phyloP scores from a whole-genome alignment of 805 yeast species.

The Wickerhamomyces alni region DNA sequence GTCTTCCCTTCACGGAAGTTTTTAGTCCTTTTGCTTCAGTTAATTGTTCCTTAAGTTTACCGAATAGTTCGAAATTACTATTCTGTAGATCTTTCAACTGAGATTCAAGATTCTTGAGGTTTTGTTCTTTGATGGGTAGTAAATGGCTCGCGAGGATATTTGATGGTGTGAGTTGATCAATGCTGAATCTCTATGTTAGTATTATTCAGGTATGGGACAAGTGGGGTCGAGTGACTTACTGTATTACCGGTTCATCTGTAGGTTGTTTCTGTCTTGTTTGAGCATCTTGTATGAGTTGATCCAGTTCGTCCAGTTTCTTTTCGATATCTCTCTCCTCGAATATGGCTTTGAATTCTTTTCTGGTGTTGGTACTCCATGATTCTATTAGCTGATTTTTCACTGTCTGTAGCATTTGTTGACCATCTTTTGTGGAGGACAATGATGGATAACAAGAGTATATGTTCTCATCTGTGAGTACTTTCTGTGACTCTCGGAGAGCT shows the following conservation, averaged over 20 bases:
- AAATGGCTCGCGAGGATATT: constrained; percentile 18
- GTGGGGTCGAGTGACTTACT: neutral
- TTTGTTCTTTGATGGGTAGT: constrained; percentile 18
- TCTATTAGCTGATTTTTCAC: constrained; percentile 42
- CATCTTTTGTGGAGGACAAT: constrained; percentile 35
- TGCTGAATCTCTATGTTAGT: neutral
- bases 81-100: constrained; percentile 11
- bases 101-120: constrained; percentile 9
- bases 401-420: constrained; percentile 34
- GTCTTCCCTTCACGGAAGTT: constrained; percentile 3
- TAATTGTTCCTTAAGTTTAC: constrained; percentile 9
- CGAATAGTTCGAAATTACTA: constrained; percentile 8
- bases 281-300: constrained; percentile 37
- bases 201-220: too few species aligned
- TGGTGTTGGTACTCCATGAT: constrained; percentile 38
- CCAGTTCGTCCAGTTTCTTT: constrained; percentile 35
- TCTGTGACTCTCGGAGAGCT: constrained; percentile 48
- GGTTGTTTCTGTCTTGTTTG: constrained; percentile 6
- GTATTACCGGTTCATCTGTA: constrained; percentile 1
- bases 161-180: constrained; percentile 16
- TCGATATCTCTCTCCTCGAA: constrained; percentile 40
- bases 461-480: constrained; percentile 41
- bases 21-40: constrained; percentile 9
- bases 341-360: constrained; percentile 45
- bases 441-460: constrained; percentile 46